phyloP scores from a whole-genome alignment of 139 green algal species.

The Volvox reticuliferus region DNA sequence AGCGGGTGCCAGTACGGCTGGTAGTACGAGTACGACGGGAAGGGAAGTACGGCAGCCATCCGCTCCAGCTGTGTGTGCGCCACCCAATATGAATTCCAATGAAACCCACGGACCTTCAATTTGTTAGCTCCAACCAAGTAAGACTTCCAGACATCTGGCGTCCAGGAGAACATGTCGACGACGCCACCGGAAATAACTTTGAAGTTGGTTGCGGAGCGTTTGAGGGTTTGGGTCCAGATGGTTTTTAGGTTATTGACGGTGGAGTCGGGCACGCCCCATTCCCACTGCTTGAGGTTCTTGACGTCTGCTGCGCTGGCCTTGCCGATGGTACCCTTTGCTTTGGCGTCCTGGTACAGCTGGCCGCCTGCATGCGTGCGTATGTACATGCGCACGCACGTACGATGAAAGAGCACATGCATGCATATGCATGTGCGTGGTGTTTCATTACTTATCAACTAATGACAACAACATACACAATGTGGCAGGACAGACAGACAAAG shows the following conservation, averaged over 20 bases:
- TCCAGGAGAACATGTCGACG: constrained; percentile 5
- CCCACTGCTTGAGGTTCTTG: constrained; percentile 22
- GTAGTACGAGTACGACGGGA: constrained; percentile 19
- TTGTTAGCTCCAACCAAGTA: not conserved
- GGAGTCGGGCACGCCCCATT: constrained; percentile 13
- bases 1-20: constrained; percentile 2
- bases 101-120: not conserved
- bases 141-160: not conserved
- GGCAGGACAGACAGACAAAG: too few relatives aligned
- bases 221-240: not conserved
- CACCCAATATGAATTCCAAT: constrained; percentile 14
- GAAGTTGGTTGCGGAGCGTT: not conserved
- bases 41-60: not conserved
- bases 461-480: too few relatives aligned
- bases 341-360: not conserved
- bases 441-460: too few relatives aligned
- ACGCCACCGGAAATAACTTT: not conserved
- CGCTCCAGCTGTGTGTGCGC: not conserved
- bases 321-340: not conserved
- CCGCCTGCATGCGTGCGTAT: not conserved
- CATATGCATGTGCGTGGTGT: too few relatives aligned
- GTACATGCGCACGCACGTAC: too few relatives aligned
- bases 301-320: not conserved
- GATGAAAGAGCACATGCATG: too few relatives aligned
- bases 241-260: not conserved